phyloP scores from a whole-genome alignment of 2,329 filamentous ascomycete species.

The Fusarium mexicanum region DNA sequence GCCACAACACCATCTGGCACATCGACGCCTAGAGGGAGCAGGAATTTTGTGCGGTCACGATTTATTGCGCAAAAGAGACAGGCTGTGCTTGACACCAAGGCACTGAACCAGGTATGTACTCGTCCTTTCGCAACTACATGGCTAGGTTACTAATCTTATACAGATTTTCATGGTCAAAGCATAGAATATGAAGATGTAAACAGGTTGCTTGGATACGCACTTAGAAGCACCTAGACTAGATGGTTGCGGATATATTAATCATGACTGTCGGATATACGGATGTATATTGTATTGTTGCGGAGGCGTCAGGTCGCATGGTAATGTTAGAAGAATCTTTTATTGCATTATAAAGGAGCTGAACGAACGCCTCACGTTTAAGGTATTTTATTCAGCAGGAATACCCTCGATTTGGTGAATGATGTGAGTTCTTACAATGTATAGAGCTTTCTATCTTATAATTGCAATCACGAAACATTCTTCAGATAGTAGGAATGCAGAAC shows the following conservation, averaged over 20 bases:
- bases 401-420: background rate
- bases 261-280: background rate
- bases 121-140: background rate
- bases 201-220: background rate
- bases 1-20: slow-evolving; percentile 55
- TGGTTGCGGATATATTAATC: background rate
- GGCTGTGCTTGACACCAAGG: slow-evolving; percentile 82
- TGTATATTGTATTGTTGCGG: background rate
- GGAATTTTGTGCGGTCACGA: slow-evolving; percentile 79
- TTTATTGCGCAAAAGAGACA: slow-evolving; percentile 90
- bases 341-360: background rate
- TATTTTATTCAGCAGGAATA: background rate
- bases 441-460: no score
- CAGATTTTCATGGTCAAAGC: slow-evolving; percentile 77
- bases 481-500: background rate
- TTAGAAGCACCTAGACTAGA: slow-evolving; percentile 15
- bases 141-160: slow-evolving; percentile 3
- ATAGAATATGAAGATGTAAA: slow-evolving; percentile 25
- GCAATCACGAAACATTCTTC: background rate
- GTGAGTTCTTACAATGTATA: background rate
- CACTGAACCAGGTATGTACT: slow-evolving; percentile 80
- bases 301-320: slow-evolving; percentile 12
- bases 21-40: slow-evolving; percentile 61
- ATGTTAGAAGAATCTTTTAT: slow-evolving; percentile 7
- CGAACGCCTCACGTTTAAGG: no score